Base-by-base conservation (phyloP, 352 stramenopile genomes). In the Phytopythium oedochilum region DNA sequence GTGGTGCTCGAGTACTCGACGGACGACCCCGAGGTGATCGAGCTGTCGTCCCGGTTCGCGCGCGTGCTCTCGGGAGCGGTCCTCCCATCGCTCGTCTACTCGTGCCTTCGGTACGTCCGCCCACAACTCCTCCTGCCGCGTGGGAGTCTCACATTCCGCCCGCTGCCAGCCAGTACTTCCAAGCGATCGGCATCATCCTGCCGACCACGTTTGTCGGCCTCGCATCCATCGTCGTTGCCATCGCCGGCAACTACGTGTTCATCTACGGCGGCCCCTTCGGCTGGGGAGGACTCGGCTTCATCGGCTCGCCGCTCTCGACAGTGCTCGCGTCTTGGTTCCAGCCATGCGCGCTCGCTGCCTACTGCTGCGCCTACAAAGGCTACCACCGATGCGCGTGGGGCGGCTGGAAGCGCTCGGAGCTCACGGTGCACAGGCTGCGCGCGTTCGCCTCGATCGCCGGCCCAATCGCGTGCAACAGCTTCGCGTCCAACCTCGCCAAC, bases 271-370 rank as follows among this genome's bases (percentile, higher is more conserved):
- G 46, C 0, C 46, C 46, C 28, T 56, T 80, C 35, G 75, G 66
- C 12, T 88, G 69, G 71, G 12, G 39, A 0, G 80, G 83, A 0
- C 55, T 93, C 26, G 80, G 83, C n/a, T 93, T 89, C 43, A 51
- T 88, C 29, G 83, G 83, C n/a, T 89, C 83, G n/a, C 79, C 83
- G 31, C 69, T 89, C 11, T 82, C 83, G 18, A 92, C 83, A 0
- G 83, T 90, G 14, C 49, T 90, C n/a, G 79, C 83, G 23, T 83
- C 73, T 26, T 89, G 78, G 73, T 92, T 89, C 60, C 83, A 92
- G 55, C 83, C 80, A 4, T 62, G 67, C 17, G 69, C 78, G 14
- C 71, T 90, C 44, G 75, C 76, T 31, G 54, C 63, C 22, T 90
- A 89, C 64, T 69, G 68, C 18, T 83, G 88, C 42, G 50, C 78